Evolutionary conservation across 495 filamentous ascomycete genomes (phyloP), one percentile per base, ranked within the genome.

Genomic region (Hypoxylon cercidicola): DNA sequence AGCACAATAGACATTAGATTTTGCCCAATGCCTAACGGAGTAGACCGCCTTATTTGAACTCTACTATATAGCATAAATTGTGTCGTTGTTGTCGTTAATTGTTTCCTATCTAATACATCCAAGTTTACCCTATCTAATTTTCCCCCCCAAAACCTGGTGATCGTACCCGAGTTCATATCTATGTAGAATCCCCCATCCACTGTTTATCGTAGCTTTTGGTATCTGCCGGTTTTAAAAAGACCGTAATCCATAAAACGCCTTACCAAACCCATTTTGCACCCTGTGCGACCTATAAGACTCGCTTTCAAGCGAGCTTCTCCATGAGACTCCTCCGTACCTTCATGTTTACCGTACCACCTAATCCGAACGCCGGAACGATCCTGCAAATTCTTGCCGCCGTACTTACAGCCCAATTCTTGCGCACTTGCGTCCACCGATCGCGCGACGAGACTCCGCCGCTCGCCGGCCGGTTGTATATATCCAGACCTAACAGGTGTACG

Each of bases 291-390:
- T 39, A 9, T 52, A 18, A n/a, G 16, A 25, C 28, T 18, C 3
- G n/a, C 28, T 32, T n/a, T 72, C 60, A 81, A 11, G 47, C 61
- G 18, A 82, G 62, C 64, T 55, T 70, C 66, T 77, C 77, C 79
- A 83, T 83, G 25, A 83, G 51, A 52, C 64, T 71, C 73, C 78
- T 81, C 68, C 94, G 84, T 49, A 97, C 80, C 63, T 87, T 83
- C 48, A 84, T 81, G 81, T 97, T 98, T 3, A 93, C 89, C 44
- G 97, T 93, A 2, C 94, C 94, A 1, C 94, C 94, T 43, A 97
- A 79, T 23, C 94, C 94, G 83, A 97, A 97, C 15, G 94, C 94
- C 47, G 95, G 94, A 21, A 98, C 84, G 68, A 97, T 97, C 78
- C 95, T 87, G 39, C 89, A 90, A 80, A 97, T 91, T 48, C 95